Percentiles rank a stretch among this genome's conserved stretches.
phyloP scores from a whole-genome alignment of 768 basidiomycete genomes.

The Tricholoma terreum region DNA sequence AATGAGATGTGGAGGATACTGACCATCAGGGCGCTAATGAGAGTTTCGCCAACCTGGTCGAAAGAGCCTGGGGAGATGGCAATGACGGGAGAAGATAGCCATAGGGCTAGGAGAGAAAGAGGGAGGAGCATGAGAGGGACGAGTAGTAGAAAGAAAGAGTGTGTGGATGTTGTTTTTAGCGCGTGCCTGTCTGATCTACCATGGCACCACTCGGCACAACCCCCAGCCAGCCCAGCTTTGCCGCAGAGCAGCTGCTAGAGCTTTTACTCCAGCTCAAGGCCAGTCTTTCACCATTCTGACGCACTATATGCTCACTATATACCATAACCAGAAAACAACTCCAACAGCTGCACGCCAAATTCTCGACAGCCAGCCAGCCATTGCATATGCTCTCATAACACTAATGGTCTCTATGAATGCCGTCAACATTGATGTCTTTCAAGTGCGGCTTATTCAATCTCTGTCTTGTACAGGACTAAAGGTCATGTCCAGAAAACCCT shows the following conservation, averaged over 20 bases:
- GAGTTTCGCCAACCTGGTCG: constrained; percentile 42
- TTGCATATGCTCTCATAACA: constrained; percentile 72
- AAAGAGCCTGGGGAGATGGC: constrained; percentile 43
- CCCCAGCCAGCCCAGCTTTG: constrained; percentile 41
- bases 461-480: neutral
- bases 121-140: constrained; percentile 12
- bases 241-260: constrained; percentile 68
- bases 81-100: constrained; percentile 35
- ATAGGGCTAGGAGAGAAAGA: constrained; percentile 29
- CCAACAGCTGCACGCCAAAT: constrained; percentile 66
- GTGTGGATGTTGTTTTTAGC: too few relatives aligned
- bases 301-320: neutral
- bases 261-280: constrained; percentile 76
- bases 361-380: constrained; percentile 69
- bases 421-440: constrained; percentile 71
- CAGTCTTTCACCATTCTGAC: constrained; percentile 2
- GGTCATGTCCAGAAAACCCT: constrained; percentile 51
- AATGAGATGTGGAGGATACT: constrained; percentile 13
- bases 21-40: constrained; percentile 54
- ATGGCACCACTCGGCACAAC: too few relatives aligned
- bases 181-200: too few relatives aligned
- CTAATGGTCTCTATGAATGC: constrained; percentile 79
- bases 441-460: constrained; percentile 39
- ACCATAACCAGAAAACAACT: constrained; percentile 60
- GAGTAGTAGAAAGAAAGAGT: neutral